phyloP scores from a whole-genome alignment of 352 stramenopile species.

The Plasmopara viticola region DNA sequence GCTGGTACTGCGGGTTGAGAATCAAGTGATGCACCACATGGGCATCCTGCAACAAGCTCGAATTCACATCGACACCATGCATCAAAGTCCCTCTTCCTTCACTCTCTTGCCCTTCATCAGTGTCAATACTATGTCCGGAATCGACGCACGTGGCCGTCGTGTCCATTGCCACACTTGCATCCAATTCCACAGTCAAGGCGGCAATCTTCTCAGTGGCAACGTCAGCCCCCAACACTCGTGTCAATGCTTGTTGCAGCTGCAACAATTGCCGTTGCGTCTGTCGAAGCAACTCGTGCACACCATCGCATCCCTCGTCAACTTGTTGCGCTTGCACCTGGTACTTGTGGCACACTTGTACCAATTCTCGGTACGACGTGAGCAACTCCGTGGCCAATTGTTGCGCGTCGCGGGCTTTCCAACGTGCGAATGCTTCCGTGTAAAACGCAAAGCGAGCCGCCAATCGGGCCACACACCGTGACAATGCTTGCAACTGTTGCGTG shows the following conservation, averaged over 20 bases:
- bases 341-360: constrained; percentile 38
- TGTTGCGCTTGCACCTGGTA: constrained; percentile 32
- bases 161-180: background rate
- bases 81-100: background rate
- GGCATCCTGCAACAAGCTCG: constrained; percentile 46
- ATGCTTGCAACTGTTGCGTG: constrained; percentile 24
- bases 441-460: constrained; percentile 56
- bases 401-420: constrained; percentile 56
- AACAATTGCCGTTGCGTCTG: constrained; percentile 59
- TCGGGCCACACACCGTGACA: constrained; percentile 36
- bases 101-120: constrained; percentile 13
- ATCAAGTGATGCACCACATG: constrained; percentile 69
- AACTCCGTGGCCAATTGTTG: constrained; percentile 47
- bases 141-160: background rate
- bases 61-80: constrained; percentile 17
- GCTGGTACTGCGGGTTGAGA: constrained; percentile 55
- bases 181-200: background rate
- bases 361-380: constrained; percentile 45
- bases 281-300: constrained; percentile 40
- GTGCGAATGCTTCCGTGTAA: constrained; percentile 59
- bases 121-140: constrained; percentile 8
- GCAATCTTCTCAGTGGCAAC: background rate
- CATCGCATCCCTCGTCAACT: constrained; percentile 30
- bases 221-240: background rate
- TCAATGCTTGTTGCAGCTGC: constrained; percentile 37